Conservation (phyloP, 2,329 filamentous ascomycete species). For the Beauveria scarabaeidicola region DNA sequence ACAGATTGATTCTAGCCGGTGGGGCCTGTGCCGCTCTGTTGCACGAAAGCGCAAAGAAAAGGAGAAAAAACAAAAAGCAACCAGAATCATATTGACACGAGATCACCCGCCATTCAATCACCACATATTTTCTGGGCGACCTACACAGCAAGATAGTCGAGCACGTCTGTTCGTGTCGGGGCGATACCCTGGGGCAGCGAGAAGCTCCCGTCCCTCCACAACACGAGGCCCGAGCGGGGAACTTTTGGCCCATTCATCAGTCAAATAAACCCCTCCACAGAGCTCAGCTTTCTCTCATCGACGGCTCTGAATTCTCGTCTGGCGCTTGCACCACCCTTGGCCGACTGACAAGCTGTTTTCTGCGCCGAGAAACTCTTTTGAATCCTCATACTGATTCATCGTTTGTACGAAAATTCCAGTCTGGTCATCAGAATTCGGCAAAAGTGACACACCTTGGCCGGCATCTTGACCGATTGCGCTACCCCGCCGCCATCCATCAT, state of each 20-base stretch:
- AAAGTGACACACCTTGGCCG: background rate
- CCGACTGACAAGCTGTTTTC: background rate
- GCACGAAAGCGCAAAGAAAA: background rate
- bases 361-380: background rate
- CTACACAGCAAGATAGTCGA: background rate
- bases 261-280: conserved; percentile 6
- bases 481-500: conserved; percentile 27
- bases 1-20: background rate
- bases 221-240: conserved; percentile 12
- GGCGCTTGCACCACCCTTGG: conserved; percentile 4
- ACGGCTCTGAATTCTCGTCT: background rate
- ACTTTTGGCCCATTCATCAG: conserved; percentile 5
- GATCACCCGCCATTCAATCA: background rate
- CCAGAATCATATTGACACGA: background rate
- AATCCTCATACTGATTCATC: background rate
- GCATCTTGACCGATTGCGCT: conserved; percentile 7
- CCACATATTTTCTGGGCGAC: no score
- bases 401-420: background rate
- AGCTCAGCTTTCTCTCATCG: conserved; percentile 1
- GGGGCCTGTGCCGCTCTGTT: background rate
- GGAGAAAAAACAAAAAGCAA: background rate
- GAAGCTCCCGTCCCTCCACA: conserved; percentile 3
- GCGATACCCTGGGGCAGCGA: background rate
- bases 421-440: background rate
- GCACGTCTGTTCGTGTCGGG: background rate